Evolutionary conservation across 768 basidiomycete genomes (phyloP).

Genomic region (Clitopilus passeckerianus): DNA sequence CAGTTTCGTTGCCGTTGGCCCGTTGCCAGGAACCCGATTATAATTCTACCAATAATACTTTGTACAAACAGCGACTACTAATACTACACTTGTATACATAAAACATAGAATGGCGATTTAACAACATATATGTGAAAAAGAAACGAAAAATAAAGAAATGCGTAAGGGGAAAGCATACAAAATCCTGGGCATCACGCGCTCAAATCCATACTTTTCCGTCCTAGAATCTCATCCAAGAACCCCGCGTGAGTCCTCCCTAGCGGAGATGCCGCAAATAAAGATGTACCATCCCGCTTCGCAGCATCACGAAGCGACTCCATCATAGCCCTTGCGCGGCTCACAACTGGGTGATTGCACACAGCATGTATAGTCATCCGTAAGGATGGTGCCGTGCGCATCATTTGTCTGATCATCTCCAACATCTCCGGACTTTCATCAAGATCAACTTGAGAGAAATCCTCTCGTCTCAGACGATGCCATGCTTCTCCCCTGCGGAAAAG

Average conservation of each 20-base stretch:
- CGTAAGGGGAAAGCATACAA: conserved; percentile 4
- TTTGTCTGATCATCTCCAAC: conserved; percentile 59
- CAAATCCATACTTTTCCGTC: conserved; percentile 32
- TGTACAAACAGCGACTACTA: neutral
- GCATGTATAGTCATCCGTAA: conserved; percentile 51
- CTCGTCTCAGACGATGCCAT: conserved; percentile 89
- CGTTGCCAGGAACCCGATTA: conserved; percentile 22
- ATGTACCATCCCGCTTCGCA: conserved; percentile 26
- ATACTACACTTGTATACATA: conserved; percentile 1
- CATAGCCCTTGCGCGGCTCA: conserved; percentile 52
- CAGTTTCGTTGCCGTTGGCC: conserved; percentile 13
- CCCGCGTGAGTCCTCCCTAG: conserved; percentile 53
- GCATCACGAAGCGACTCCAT: conserved; percentile 53
- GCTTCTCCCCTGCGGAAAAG: conserved; percentile 66
- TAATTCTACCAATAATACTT: neutral
- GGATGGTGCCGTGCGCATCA: conserved; percentile 73
- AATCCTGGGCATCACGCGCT: conserved; percentile 22
- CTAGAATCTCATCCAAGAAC: conserved; percentile 65
- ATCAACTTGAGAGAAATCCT: conserved; percentile 88
- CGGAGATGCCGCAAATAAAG: conserved; percentile 53
- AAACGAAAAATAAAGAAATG: neutral
- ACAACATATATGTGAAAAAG: conserved; percentile 1
- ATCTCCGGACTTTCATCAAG: conserved; percentile 62
- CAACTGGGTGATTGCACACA: conserved; percentile 58
- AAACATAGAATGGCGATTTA: neutral